phyloP scores from a whole-genome alignment of 208 protist species.

The Trypanosoma scelopori region DNA sequence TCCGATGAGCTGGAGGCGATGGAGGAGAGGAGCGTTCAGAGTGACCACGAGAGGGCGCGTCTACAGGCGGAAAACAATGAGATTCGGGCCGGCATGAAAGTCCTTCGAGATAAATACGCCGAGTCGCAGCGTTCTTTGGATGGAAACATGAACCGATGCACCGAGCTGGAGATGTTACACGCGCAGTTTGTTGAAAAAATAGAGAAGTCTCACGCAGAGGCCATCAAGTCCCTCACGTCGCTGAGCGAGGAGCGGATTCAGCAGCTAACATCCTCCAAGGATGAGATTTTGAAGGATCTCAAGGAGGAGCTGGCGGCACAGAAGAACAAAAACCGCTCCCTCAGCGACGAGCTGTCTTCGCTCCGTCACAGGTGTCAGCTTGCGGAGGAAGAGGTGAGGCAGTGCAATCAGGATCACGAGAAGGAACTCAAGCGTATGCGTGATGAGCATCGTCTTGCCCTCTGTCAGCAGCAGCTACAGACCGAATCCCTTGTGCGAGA shows the following conservation, averaged over 20 bases:
- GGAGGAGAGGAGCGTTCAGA: conserved; percentile 32
- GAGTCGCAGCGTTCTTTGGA: conserved; percentile 18
- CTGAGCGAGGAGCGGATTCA: conserved; percentile 55
- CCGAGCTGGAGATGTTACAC: conserved; percentile 54
- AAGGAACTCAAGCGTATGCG: conserved; percentile 58
- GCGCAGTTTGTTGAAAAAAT: conserved; percentile 42
- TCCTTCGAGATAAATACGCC: conserved; percentile 20
- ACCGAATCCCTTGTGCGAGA: conserved; percentile 68
- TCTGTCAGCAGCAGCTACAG: conserved; percentile 69
- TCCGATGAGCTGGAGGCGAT: conserved; percentile 26
- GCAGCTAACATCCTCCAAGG: conserved; percentile 48
- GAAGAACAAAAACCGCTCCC: conserved; percentile 45
- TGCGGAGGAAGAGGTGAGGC: conserved; percentile 57
- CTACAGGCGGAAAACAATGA: conserved; percentile 25
- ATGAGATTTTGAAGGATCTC: conserved; percentile 52
- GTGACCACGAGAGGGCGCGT: conserved; percentile 32
- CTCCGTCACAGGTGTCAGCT: conserved; percentile 43
- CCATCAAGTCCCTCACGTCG: conserved; percentile 41
- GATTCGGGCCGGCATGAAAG: conserved; percentile 14
- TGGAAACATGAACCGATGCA: conserved; percentile 8
- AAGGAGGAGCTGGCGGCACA: conserved; percentile 43
- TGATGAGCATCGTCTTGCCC: conserved; percentile 74
- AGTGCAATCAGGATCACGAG: conserved; percentile 37
- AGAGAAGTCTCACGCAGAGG: conserved; percentile 33
- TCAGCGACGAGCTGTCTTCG: conserved; percentile 52